Evolutionary conservation across 73 alveolate species (phyloP).

Genomic region (Paramecium pentaurelia): DNA sequence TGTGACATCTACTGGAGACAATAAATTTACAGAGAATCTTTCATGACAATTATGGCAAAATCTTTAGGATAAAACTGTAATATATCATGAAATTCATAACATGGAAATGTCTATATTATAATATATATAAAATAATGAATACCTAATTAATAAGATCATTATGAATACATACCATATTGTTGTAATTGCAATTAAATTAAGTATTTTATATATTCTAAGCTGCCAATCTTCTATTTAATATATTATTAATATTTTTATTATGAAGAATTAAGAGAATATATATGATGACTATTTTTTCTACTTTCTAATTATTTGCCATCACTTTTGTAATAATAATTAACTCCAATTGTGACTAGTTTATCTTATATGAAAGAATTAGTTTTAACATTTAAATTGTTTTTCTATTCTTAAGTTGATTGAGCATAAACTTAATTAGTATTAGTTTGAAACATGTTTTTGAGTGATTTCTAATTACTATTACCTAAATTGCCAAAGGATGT

Average conservation of each 20-base stretch:
- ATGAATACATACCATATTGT: background rate
- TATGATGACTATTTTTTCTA: background rate
- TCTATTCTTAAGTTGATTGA: background rate
- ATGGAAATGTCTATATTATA: background rate
- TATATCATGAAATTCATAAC: constrained; percentile 40
- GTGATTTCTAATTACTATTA: background rate
- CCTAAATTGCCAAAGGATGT: background rate
- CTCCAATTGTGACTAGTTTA: background rate
- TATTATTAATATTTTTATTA: background rate
- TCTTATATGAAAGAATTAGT: background rate
- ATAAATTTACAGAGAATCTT: background rate
- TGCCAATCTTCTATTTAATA: background rate
- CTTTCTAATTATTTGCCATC: background rate
- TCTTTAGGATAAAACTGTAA: background rate
- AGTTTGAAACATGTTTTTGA: background rate
- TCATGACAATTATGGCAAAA: background rate
- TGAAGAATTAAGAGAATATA: background rate
- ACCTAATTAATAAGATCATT: background rate
- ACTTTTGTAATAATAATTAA: background rate
- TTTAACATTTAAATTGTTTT: background rate
- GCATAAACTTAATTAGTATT: background rate
- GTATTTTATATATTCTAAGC: background rate
- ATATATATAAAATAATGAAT: background rate
- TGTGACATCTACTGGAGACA: constrained; percentile 23
- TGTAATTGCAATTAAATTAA: background rate